A percentile compares a stretch with the other conserved stretches of the same genome.
Evolutionary conservation across 192 early-diverging fungal genomes (phyloP).

Genomic region (Chytriomyces hyalinus): DNA sequence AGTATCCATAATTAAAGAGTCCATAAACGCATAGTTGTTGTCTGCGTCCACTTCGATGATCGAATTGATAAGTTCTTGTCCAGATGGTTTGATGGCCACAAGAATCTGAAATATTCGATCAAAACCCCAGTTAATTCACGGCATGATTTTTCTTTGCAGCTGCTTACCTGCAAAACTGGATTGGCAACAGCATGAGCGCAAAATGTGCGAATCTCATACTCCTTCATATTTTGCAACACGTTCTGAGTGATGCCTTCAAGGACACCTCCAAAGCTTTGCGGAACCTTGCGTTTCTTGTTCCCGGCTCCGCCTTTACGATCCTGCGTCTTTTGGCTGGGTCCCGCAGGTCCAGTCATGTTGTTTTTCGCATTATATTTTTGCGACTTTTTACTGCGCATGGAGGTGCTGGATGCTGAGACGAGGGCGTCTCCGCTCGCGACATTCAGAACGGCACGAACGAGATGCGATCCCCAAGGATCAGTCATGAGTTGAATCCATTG

Average conservation of each 20-base stretch:
- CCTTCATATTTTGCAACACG: slow-evolving; percentile 48
- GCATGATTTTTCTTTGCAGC: background rate
- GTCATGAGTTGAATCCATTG: slow-evolving; percentile 59
- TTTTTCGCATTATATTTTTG: slow-evolving; percentile 52
- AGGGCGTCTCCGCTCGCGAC: slow-evolving; percentile 71
- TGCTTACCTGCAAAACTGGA: slow-evolving; percentile 74
- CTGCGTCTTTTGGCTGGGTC: slow-evolving; percentile 1
- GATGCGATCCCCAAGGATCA: slow-evolving; percentile 77
- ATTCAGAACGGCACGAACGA: slow-evolving; percentile 72
- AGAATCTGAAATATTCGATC: slow-evolving; percentile 13
- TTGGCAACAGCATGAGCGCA: slow-evolving; percentile 74
- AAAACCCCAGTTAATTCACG: background rate
- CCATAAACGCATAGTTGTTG: slow-evolving; percentile 43
- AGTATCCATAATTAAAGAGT: slow-evolving; percentile 64
- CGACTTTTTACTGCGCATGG: slow-evolving; percentile 80
- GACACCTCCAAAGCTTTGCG: slow-evolving; percentile 64
- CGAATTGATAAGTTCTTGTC: slow-evolving; percentile 11
- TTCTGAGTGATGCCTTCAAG: slow-evolving; percentile 55
- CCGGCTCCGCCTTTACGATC: slow-evolving; percentile 9
- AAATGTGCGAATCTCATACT: slow-evolving; percentile 60
- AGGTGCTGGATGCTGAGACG: slow-evolving; percentile 47
- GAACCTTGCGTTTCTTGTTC: slow-evolving; percentile 54
- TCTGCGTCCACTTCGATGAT: slow-evolving; percentile 29
- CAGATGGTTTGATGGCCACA: slow-evolving; percentile 27
- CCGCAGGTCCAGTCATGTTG: slow-evolving; percentile 24